These are phyloP conservation scores for Penicillium goetzii DNA, from an alignment of 495 filamentous ascomycete species.

Conservation along the genomic window DNA sequence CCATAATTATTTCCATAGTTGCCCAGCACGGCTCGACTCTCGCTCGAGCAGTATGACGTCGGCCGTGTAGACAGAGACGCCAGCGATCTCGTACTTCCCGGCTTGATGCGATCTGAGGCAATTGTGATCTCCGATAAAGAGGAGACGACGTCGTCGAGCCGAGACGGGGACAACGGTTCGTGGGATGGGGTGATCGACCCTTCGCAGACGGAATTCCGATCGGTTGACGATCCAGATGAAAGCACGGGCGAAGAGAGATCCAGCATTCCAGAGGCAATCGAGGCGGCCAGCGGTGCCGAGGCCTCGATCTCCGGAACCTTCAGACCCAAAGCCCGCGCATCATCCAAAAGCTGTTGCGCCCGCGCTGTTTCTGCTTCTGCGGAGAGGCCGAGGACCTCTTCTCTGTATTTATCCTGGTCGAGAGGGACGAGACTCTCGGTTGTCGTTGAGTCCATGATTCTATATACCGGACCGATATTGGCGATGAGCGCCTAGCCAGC, in stretches of 20 bases:
- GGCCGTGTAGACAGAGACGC: conserved; percentile 48
- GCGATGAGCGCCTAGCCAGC: conserved; percentile 29
- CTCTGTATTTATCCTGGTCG: conserved; percentile 46
- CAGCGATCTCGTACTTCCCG: conserved; percentile 47
- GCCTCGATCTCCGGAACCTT: conserved; percentile 43
- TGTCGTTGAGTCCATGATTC: conserved; percentile 21
- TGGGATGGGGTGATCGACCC: conserved; percentile 33
- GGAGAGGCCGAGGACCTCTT: conserved; percentile 43
- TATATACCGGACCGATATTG: conserved; percentile 19
- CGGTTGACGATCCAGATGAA: conserved; percentile 46
- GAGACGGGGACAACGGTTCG: conserved; percentile 28
- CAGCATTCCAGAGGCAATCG: conserved; percentile 43
- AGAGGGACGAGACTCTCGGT: conserved; percentile 18
- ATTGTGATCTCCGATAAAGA: conserved; percentile 47
- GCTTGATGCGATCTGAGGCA: conserved; percentile 38
- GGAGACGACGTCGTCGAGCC: conserved; percentile 37
- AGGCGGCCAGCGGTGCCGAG: conserved; percentile 46
- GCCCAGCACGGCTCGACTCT: conserved; percentile 31
- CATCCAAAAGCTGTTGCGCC: conserved; percentile 43
- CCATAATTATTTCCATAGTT: conserved; percentile 23
- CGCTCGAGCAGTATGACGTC: conserved; percentile 48
- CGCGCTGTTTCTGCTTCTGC: conserved; percentile 42
- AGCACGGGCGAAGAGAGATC: conserved; percentile 44
- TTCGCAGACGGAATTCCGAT: conserved; percentile 41
- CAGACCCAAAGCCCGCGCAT: conserved; percentile 46